Evolutionary conservation across 1,284 basidiomycete species (phyloP).

Genomic region (Rhodofomes roseus): DNA sequence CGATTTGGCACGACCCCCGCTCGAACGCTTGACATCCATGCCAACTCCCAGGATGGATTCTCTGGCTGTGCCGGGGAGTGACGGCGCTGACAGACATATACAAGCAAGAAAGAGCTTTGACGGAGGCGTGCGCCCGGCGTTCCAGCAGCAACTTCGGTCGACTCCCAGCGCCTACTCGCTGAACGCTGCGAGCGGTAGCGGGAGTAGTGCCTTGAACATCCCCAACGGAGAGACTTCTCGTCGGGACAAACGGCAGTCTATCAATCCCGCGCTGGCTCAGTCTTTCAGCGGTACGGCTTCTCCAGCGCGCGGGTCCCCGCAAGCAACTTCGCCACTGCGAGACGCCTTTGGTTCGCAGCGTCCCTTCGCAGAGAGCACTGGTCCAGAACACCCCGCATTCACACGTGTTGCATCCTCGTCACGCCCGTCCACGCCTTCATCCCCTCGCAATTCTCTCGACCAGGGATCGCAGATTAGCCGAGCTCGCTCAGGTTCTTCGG

Average conservation of each 20-base stretch:
- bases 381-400: neutral
- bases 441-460: neutral
- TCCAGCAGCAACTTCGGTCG: conserved; percentile 39
- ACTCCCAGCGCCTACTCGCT: conserved; percentile 19
- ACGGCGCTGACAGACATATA: conserved; percentile 17
- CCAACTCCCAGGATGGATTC: conserved; percentile 19
- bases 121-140: conserved; percentile 46
- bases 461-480: conserved; percentile 11
- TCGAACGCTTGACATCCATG: conserved; percentile 16
- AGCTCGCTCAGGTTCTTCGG: conserved; percentile 26
- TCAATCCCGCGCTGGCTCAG: conserved; percentile 36
- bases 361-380: conserved; percentile 19
- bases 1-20: neutral
- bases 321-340: conserved; percentile 30
- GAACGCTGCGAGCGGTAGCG: conserved; percentile 7
- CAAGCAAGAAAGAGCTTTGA: conserved; percentile 57
- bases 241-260: conserved; percentile 37
- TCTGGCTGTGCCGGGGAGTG: conserved; percentile 21
- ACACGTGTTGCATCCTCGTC: conserved; percentile 8
- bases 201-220: conserved; percentile 11
- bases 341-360: conserved; percentile 25
- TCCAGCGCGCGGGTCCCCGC: conserved; percentile 24
- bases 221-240: conserved; percentile 28
- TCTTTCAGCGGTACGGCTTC: conserved; percentile 24
- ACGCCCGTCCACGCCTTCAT: conserved; percentile 5